Conservation (phyloP, 495 filamentous ascomycete species). For the Penicillium desertorum region DNA sequence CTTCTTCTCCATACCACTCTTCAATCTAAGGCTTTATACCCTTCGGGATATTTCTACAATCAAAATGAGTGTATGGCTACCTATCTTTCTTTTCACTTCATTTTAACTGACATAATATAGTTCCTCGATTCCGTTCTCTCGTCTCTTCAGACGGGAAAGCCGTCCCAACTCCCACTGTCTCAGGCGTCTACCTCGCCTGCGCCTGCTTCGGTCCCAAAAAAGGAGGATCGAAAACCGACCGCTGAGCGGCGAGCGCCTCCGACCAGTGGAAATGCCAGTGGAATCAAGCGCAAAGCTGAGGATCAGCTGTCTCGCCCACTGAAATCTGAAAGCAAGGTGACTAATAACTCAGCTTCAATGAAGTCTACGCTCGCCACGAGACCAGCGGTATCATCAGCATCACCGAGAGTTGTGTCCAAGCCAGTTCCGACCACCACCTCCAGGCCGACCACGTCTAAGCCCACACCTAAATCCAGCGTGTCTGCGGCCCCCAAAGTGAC, state of each 20-base stretch:
- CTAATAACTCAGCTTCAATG: constrained; percentile 18
- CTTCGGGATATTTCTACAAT: not conserved
- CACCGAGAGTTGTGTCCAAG: constrained; percentile 18
- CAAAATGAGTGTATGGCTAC: constrained; percentile 51
- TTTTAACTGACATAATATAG: constrained; percentile 36
- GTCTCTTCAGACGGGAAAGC: constrained; percentile 51
- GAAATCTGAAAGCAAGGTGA: constrained; percentile 25
- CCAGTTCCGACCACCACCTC: constrained; percentile 15
- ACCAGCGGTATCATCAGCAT: constrained; percentile 17
- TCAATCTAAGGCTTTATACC: not conserved
- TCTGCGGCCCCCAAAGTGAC: constrained; percentile 23
- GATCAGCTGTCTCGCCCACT: constrained; percentile 35
- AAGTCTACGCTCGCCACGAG: constrained; percentile 5
- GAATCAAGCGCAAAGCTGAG: constrained; percentile 48
- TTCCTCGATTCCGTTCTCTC: constrained; percentile 60
- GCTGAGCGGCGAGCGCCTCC: constrained; percentile 15
- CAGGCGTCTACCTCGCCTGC: constrained; percentile 31
- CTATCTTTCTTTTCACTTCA: constrained; percentile 2
- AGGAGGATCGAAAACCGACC: constrained; percentile 28
- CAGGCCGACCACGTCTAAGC: constrained; percentile 19
- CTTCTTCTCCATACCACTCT: constrained; percentile 21
- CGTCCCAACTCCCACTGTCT: constrained; percentile 32
- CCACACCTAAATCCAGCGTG: constrained; percentile 21
- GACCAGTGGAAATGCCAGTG: constrained; percentile 21
- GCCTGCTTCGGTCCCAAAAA: constrained; percentile 29